Evolutionary conservation across 306 rosid genomes (phyloP).

Genomic region (Cucurbita ficifolia): DNA sequence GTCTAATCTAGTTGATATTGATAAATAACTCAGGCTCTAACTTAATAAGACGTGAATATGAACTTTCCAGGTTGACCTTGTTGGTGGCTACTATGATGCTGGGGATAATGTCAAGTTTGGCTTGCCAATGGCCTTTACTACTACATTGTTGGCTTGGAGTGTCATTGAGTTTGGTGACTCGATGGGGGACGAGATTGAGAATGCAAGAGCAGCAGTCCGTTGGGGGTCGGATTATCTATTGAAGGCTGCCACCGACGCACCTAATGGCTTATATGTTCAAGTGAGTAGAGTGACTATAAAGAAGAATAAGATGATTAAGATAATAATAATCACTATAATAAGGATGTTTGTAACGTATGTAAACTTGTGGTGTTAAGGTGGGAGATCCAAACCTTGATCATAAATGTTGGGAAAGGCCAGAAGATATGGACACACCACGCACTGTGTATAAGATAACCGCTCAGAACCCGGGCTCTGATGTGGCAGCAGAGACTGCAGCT

Average conservation of each 20-base stretch:
- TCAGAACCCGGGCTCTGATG: constrained; percentile 79
- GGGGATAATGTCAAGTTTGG: constrained; percentile 92
- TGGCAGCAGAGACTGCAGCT: constrained; percentile 82
- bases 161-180: constrained; percentile 69
- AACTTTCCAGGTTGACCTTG: constrained; percentile 54
- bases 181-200: constrained; percentile 40
- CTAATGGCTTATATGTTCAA: constrained; percentile 72
- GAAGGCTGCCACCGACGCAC: constrained; percentile 62
- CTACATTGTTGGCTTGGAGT: constrained; percentile 81
- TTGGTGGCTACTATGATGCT: constrained; percentile 92
- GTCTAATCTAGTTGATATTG: neutral
- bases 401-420: constrained; percentile 87
- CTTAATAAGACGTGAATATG: neutral
- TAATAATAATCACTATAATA: neutral
- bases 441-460: constrained; percentile 52
- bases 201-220: constrained; percentile 54
- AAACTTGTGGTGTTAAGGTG: constrained; percentile 29
- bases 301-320: neutral
- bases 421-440: constrained; percentile 82
- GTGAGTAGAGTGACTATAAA: constrained; percentile 19
- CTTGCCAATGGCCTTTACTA: constrained; percentile 81
- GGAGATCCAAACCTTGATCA: constrained; percentile 78
- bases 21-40: neutral
- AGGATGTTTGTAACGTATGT: neutral
- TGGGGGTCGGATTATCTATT: constrained; percentile 77